A percentile compares a stretch with the other conserved stretches of the same genome.
phyloP scores from a whole-genome alignment of 2,329 filamentous ascomycete genomes.

The Beauveria pseudobassiana region DNA sequence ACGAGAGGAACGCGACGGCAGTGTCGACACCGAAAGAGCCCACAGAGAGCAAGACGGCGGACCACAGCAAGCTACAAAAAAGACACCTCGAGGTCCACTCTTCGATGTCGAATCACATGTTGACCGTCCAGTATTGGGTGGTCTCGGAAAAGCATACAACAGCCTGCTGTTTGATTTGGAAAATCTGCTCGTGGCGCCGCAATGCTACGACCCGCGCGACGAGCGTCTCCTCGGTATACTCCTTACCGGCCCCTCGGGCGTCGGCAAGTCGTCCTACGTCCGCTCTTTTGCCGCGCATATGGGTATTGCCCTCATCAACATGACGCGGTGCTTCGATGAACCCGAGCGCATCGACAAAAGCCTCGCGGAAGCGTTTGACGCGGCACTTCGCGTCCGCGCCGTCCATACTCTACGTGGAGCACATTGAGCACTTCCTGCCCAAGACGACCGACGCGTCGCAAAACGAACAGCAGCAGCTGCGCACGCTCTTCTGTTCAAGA shows the following conservation, averaged over 20 bases:
- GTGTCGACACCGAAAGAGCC: background rate
- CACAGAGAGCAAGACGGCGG: background rate
- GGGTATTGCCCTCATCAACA: slow-evolving; percentile 64
- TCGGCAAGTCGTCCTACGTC: slow-evolving; percentile 73
- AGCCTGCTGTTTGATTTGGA: slow-evolving; percentile 16
- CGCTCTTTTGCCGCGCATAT: slow-evolving; percentile 65
- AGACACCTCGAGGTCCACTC: slow-evolving; percentile 22
- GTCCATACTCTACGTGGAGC: slow-evolving; percentile 84
- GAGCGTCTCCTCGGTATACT: slow-evolving; percentile 49
- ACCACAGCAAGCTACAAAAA: slow-evolving; percentile 17
- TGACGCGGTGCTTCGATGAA: slow-evolving; percentile 29
- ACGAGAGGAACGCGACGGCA: slow-evolving; percentile 12
- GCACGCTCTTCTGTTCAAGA: slow-evolving; percentile 78
- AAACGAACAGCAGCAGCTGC: slow-evolving; percentile 85
- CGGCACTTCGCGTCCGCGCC: slow-evolving; percentile 81
- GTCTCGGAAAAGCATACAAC: slow-evolving; percentile 21
- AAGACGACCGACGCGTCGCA: slow-evolving; percentile 71
- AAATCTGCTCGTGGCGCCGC: slow-evolving; percentile 17
- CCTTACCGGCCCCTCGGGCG: slow-evolving; percentile 71
- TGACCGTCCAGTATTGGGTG: slow-evolving; percentile 20
- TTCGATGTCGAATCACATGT: slow-evolving; percentile 24
- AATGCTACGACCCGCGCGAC: slow-evolving; percentile 13
- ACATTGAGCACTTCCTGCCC: slow-evolving; percentile 77
- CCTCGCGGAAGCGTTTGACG: slow-evolving; percentile 48
- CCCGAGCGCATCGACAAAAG: slow-evolving; percentile 32